Evolutionary conservation across 441 rosid genomes (phyloP).

Genomic region (Raphanus hybrid): DNA sequence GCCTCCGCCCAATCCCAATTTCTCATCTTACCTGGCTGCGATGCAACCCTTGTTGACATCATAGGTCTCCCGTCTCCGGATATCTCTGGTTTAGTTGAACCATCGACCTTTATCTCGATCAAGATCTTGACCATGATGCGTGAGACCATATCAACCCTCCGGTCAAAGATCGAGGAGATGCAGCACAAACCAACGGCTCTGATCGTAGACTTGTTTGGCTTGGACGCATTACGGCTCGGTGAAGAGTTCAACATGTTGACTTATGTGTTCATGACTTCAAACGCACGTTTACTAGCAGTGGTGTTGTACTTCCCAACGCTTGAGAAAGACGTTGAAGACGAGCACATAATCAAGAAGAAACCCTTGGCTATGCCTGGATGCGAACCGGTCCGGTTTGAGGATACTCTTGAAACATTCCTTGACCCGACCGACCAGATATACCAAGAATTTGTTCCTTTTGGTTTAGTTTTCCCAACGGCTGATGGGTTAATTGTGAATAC

Average conservation of each 20-base stretch:
- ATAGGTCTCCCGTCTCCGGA: slow-evolving; percentile 47
- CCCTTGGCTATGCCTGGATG: slow-evolving; percentile 43
- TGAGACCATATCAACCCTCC: slow-evolving; percentile 40
- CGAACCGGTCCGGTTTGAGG: slow-evolving; percentile 42
- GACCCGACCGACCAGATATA: slow-evolving; percentile 22
- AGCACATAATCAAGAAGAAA: slow-evolving; percentile 35
- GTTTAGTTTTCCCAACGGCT: slow-evolving; percentile 27
- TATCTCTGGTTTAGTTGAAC: slow-evolving; percentile 38
- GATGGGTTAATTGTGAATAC: slow-evolving; percentile 45
- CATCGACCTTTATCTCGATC: slow-evolving; percentile 13
- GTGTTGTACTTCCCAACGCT: slow-evolving; percentile 32
- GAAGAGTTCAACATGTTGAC: slow-evolving; percentile 51
- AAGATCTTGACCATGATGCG: slow-evolving; percentile 44
- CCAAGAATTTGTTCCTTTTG: slow-evolving; percentile 19
- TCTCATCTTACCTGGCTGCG: slow-evolving; percentile 29
- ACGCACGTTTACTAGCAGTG: slow-evolving; percentile 46
- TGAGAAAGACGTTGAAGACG: slow-evolving; percentile 36
- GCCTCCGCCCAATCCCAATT: slow-evolving; percentile 38
- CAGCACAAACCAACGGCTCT: slow-evolving; percentile 45
- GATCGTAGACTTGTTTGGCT: slow-evolving; percentile 52
- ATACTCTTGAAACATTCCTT: slow-evolving; percentile 23
- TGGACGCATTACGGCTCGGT: slow-evolving; percentile 45
- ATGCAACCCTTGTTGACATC: slow-evolving; percentile 18
- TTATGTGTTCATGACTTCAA: slow-evolving; percentile 45
- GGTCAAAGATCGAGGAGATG: slow-evolving; percentile 45